These are phyloP conservation scores for Sordariomycetes sp. DNA, from an alignment of 2,329 filamentous ascomycete species.

Conservation along the genomic window DNA sequence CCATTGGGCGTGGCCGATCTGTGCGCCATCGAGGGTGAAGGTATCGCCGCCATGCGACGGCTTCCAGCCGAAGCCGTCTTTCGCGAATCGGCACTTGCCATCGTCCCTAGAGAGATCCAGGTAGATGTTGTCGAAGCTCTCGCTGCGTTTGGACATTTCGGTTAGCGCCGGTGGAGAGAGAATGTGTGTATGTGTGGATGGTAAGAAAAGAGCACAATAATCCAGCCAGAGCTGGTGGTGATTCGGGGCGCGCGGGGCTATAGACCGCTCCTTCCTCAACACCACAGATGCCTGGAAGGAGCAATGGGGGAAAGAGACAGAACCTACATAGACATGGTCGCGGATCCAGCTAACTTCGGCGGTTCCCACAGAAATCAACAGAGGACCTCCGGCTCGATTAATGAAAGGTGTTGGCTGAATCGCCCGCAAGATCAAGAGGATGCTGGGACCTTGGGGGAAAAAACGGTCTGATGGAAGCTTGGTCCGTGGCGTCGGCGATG, in stretches of 20 bases:
- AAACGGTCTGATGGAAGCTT: not conserved
- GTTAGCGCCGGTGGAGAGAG: not conserved
- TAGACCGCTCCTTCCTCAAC: too few species aligned
- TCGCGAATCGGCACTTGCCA: conserved; percentile 89
- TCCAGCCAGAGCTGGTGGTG: not conserved
- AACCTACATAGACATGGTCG: not conserved
- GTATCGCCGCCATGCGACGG: conserved; percentile 77
- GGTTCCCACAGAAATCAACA: not conserved
- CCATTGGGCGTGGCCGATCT: conserved; percentile 86
- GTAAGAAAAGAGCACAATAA: not conserved
- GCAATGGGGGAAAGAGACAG: not conserved
- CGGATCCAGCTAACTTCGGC: not conserved
- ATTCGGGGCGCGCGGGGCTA: not conserved
- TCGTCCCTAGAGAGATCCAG: conserved; percentile 88
- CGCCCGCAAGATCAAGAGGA: not conserved
- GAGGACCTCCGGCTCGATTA: not conserved
- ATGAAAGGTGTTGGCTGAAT: not conserved
- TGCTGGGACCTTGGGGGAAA: not conserved
- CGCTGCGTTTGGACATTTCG: conserved; percentile 29
- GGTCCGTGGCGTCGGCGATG: not conserved
- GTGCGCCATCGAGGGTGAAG: conserved; percentile 81
- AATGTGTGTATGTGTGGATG: not conserved
- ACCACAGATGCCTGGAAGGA: too few species aligned
- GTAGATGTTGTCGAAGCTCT: conserved; percentile 96
- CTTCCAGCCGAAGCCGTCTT: conserved; percentile 93